Base-by-base conservation (phyloP, 2,329 filamentous ascomycete species). In the Teratosphaeria nubilosa region DNA sequence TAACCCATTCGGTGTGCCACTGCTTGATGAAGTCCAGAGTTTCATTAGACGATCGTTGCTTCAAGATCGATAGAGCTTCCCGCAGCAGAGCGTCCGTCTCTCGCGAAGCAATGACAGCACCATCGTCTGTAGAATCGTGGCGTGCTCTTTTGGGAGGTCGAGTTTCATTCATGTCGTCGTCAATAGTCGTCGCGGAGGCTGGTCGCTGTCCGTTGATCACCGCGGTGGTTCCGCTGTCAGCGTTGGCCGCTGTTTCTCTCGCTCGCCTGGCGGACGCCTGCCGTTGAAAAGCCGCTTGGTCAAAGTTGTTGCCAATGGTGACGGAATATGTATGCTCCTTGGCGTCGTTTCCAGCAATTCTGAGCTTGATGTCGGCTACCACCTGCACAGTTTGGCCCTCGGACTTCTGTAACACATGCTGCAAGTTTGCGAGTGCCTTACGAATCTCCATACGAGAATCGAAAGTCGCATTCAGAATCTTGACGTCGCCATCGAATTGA, bases 1-100 rank as follows among this genome's bases (percentile, higher is more conserved):
- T 59, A 5, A 58, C 62, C 67, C 67, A 68, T 54, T 69, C 64
- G 32, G 59, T 52, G 45, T 66, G 63, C 67, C 67, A 69, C 30
- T 55, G 51, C 41, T 58, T 52, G n/a, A 60, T 14, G 25, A 58
- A 57, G 20, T 57, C 55, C 16, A 59, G 27, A 10, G 34, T 30
- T 13, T 54, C 55, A 32, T 31, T 14, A 13, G 58, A 51, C 14
- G 34, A 30, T 14, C 48, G 53, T 41, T 61, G 54, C 55, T 37
- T 56, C n/a, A 48, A 20, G 41, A 48, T 48, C 45, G 45, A 41
- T 5, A 59, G 30, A n/a, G 30, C 30, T n/a, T 59, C 54, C n/a
- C 25, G 32, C 41, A 48, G n/a, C 41, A 48, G 41, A 48, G 16
- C 27, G 25, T 34, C 56, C 2, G n/a, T 27, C 11, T 57, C 25